Percentiles rank a stretch among this genome's conserved stretches.
These are phyloP conservation scores for Beauveria sp. DNA, from an alignment of 2,329 filamentous ascomycete genomes.

Conservation along the genomic window DNA sequence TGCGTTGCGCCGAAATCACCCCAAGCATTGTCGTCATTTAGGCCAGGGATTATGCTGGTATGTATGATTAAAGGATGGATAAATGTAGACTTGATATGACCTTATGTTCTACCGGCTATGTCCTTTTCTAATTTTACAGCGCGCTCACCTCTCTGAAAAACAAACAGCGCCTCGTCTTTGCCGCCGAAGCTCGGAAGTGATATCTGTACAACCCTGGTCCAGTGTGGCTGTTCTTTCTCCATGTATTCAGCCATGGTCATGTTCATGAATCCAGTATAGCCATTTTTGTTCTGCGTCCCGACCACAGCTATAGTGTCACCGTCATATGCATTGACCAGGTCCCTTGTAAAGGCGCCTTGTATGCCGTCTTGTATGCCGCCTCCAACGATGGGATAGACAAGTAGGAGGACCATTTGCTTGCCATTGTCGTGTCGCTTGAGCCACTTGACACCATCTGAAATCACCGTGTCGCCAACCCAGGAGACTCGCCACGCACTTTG, in stretches of 20 bases:
- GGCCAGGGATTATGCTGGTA: too few relatives aligned
- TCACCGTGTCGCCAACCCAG: constrained; percentile 62
- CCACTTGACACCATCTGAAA: constrained; percentile 52
- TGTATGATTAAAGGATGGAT: background rate
- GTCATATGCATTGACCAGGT: constrained; percentile 51
- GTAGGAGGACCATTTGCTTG: constrained; percentile 51
- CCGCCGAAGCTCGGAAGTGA: constrained; percentile 67
- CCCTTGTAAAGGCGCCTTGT: constrained; percentile 56
- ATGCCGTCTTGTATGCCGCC: constrained; percentile 55
- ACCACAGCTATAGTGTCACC: constrained; percentile 63
- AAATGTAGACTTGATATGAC: background rate
- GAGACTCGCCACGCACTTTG: constrained; percentile 59
- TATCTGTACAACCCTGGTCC: constrained; percentile 55
- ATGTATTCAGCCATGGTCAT: constrained; percentile 62
- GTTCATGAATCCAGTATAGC: constrained; percentile 62
- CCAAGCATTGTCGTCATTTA: too few relatives aligned
- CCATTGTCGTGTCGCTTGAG: constrained; percentile 42
- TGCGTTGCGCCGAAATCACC: too few relatives aligned
- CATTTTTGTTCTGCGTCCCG: constrained; percentile 67
- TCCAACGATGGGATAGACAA: constrained; percentile 68
- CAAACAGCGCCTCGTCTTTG: constrained; percentile 68
- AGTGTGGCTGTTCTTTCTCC: constrained; percentile 46
- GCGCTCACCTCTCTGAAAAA: constrained; percentile 48
- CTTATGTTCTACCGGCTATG: background rate
- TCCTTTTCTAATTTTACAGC: constrained; percentile 18